Percentiles rank a stretch among this genome's conserved stretches.
Conservation (phyloP, 2,329 filamentous ascomycete species). For the Xylaria sp. region DNA sequence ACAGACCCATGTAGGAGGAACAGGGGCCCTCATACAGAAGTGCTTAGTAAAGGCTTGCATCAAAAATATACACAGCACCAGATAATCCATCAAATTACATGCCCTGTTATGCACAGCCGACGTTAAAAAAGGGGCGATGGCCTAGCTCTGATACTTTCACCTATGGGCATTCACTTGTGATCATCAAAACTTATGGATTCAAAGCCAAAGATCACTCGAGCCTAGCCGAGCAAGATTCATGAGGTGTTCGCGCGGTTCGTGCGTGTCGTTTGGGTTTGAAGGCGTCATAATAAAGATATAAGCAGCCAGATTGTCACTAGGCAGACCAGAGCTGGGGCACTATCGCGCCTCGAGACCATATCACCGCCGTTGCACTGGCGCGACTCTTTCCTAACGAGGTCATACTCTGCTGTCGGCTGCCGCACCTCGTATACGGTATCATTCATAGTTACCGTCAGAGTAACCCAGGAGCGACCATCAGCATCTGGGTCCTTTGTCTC, state of each 20-base stretch:
- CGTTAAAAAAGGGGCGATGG: background rate
- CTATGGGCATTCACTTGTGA: constrained; percentile 4
- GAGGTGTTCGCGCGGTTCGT: background rate
- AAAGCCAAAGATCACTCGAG: constrained; percentile 6
- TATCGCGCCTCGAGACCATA: constrained; percentile 13
- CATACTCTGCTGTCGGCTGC: constrained; percentile 12
- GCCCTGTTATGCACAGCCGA: constrained; percentile 1
- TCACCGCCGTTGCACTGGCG: constrained; percentile 6
- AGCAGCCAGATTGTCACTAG: constrained; percentile 11
- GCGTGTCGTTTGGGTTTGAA: constrained; percentile 6
- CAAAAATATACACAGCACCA: background rate
- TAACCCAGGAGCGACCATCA: constrained; percentile 15
- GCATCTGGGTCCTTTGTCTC: background rate
- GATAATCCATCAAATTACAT: background rate
- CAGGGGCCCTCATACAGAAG: no score
- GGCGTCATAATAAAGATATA: constrained; percentile 14
- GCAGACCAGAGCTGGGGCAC: constrained; percentile 7
- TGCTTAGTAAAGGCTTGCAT: no score
- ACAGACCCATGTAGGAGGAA: no score
- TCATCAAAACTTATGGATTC: constrained; percentile 1
- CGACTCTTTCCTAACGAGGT: constrained; percentile 3
- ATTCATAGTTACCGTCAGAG: constrained; percentile 13
- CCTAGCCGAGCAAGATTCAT: background rate
- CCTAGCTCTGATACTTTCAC: background rate
- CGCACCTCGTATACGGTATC: constrained; percentile 17